phyloP scores from a whole-genome alignment of 192 early-diverging fungal species.

The Coemansia javaensis region DNA sequence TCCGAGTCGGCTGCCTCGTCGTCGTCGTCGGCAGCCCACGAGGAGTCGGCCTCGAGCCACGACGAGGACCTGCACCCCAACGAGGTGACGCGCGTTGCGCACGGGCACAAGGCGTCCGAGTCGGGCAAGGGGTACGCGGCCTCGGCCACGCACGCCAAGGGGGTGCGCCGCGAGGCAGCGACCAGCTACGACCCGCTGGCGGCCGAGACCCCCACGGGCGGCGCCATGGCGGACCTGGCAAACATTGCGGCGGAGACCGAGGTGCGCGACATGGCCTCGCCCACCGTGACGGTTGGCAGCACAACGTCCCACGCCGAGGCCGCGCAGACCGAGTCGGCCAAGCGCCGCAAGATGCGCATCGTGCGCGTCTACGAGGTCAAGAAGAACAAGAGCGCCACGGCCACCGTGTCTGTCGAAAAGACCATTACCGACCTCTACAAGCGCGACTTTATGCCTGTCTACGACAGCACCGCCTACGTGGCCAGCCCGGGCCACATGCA shows the following conservation, averaged over 20 bases:
- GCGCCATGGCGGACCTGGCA: constrained; percentile 4
- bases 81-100: constrained; percentile 28
- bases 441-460: constrained; percentile 29
- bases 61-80: constrained; percentile 30
- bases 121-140: constrained; percentile 1
- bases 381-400: constrained; percentile 37
- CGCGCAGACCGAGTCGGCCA: constrained; percentile 1
- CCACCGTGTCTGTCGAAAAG: neutral
- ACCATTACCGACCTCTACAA: constrained; percentile 15
- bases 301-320: neutral
- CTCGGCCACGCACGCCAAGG: constrained; percentile 11
- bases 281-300: constrained; percentile 24
- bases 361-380: constrained; percentile 48
- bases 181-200: constrained; percentile 16
- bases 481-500: constrained; percentile 13
- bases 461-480: constrained; percentile 13
- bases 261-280: constrained; percentile 3
- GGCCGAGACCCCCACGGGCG: neutral
- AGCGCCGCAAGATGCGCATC: constrained; percentile 48
- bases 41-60: constrained; percentile 14
- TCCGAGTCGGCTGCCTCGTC: constrained; percentile 4
- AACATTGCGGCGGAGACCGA: constrained; percentile 2
- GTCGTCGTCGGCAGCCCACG: constrained; percentile 13
- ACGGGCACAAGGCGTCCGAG: constrained; percentile 17
- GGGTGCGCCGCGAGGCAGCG: constrained; percentile 24